Conservation (phyloP, 2,329 filamentous ascomycete genomes). For the Penicillium sp. region DNA sequence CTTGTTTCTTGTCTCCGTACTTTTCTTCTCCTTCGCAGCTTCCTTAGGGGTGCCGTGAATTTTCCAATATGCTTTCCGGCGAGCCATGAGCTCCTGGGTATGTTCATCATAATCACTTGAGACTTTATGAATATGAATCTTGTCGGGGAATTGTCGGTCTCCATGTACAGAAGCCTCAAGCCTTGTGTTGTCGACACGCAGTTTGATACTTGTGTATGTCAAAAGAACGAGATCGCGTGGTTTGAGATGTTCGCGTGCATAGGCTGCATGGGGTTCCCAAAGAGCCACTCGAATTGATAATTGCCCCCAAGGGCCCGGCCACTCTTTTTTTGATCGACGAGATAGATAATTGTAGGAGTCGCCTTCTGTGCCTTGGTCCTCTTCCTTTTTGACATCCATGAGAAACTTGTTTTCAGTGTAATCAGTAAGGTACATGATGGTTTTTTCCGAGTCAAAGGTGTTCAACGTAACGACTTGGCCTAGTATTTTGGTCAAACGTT, state of each 20-base stretch:
- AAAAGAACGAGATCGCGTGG: slow-evolving; percentile 60
- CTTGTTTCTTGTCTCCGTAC: slow-evolving; percentile 14
- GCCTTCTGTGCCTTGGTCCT: slow-evolving; percentile 42
- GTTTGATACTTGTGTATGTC: slow-evolving; percentile 67
- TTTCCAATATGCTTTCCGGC: slow-evolving; percentile 61
- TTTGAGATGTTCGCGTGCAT: slow-evolving; percentile 52
- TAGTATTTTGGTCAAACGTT: slow-evolving; percentile 61
- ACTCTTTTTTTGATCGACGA: slow-evolving; percentile 42
- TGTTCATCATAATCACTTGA: slow-evolving; percentile 43
- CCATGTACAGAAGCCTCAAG: slow-evolving; percentile 69
- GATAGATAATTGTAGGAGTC: slow-evolving; percentile 53
- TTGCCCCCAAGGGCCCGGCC: slow-evolving; percentile 70
- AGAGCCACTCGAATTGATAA: slow-evolving; percentile 65
- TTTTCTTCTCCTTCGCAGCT: slow-evolving; percentile 25
- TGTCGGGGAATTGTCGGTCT: slow-evolving; percentile 49
- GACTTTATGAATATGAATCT: slow-evolving; percentile 55
- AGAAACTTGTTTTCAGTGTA: slow-evolving; percentile 68
- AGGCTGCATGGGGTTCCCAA: slow-evolving; percentile 61
- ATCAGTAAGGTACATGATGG: slow-evolving; percentile 70
- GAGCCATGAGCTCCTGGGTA: slow-evolving; percentile 54
- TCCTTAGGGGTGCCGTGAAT: slow-evolving; percentile 43
- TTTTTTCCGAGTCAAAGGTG: slow-evolving; percentile 40
- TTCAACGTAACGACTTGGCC: slow-evolving; percentile 63
- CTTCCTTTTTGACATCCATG: slow-evolving; percentile 46
- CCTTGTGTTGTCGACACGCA: slow-evolving; percentile 46